Conservation (phyloP, 192 early-diverging fungal genomes). For the Umbelopsis sp. region DNA sequence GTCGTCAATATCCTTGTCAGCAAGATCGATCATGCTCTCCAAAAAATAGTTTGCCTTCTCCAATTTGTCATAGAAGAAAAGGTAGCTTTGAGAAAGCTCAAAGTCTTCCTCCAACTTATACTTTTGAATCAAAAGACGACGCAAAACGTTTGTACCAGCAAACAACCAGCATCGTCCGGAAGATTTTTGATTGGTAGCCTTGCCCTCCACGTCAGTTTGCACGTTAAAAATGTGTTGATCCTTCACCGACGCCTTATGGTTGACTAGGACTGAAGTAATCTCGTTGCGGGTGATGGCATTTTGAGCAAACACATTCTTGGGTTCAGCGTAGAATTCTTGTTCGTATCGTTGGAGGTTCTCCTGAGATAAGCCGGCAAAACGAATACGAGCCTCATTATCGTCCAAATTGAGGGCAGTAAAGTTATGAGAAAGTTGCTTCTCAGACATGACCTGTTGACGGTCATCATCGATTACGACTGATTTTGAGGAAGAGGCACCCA, state of each 20-base stretch:
- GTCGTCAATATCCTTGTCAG: slow-evolving; percentile 62
- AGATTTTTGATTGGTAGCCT: slow-evolving; percentile 72
- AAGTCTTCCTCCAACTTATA: slow-evolving; percentile 74
- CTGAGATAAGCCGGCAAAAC: slow-evolving; percentile 23
- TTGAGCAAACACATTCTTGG: slow-evolving; percentile 70
- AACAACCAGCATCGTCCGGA: slow-evolving; percentile 86
- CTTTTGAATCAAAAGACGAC: slow-evolving; percentile 56
- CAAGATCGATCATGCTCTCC: slow-evolving; percentile 71
- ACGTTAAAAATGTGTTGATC: slow-evolving; percentile 59
- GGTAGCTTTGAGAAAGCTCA: slow-evolving; percentile 76
- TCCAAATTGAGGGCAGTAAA: slow-evolving; percentile 14
- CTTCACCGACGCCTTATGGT: slow-evolving; percentile 56
- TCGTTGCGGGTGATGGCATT: slow-evolving; percentile 66
- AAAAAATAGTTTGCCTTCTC: slow-evolving; percentile 86
- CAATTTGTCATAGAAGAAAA: slow-evolving; percentile 71
- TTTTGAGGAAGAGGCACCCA: slow-evolving; percentile 4
- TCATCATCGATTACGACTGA: not conserved
- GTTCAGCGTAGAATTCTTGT: slow-evolving; percentile 55
- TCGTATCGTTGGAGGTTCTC: slow-evolving; percentile 35
- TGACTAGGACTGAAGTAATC: slow-evolving; percentile 59
- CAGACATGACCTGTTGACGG: not conserved
- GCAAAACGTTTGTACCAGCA: slow-evolving; percentile 74
- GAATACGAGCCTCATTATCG: slow-evolving; percentile 15
- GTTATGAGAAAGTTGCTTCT: slow-evolving; percentile 13
- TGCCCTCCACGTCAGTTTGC: slow-evolving; percentile 55